Evolutionary conservation across 176 grass and related monocot genomes (phyloP).

Genomic region (Raddia distichophylla): DNA sequence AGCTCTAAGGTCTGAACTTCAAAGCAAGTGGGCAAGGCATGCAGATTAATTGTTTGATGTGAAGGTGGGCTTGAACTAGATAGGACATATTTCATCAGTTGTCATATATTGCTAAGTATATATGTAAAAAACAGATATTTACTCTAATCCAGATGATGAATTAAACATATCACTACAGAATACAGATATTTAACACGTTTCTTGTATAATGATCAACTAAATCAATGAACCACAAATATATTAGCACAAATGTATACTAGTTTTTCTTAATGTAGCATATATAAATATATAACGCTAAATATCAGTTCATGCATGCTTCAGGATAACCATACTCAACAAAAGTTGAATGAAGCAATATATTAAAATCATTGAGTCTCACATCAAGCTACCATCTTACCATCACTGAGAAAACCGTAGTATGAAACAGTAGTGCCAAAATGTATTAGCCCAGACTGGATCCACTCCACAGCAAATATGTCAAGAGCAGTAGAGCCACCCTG

Average conservation of each 20-base stretch:
- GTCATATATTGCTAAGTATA: not conserved
- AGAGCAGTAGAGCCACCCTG: slow-evolving; percentile 58
- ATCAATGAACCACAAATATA: not conserved
- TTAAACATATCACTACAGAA: not conserved
- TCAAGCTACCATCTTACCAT: slow-evolving; percentile 45
- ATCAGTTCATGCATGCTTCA: not conserved
- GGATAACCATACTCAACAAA: not conserved
- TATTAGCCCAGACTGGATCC: slow-evolving; percentile 57
- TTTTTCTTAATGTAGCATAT: not conserved
- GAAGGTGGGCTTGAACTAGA: not conserved
- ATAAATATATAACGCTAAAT: not conserved
- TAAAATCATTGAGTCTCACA: slow-evolving; percentile 2
- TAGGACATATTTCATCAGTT: not conserved
- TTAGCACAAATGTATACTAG: not conserved
- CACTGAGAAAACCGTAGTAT: slow-evolving; percentile 72
- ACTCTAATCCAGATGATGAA: not conserved
- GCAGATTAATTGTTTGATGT: slow-evolving; percentile 1
- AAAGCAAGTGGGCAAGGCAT: not conserved
- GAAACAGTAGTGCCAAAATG: slow-evolving; percentile 68
- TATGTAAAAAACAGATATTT: not conserved
- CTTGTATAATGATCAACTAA: not conserved
- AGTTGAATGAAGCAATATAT: not conserved
- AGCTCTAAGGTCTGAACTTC: not conserved
- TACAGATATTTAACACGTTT: not conserved
- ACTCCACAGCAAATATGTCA: slow-evolving; percentile 61